Base-by-base conservation (phyloP, 768 basidiomycete species). In the Hygrocybe coccinea region DNA sequence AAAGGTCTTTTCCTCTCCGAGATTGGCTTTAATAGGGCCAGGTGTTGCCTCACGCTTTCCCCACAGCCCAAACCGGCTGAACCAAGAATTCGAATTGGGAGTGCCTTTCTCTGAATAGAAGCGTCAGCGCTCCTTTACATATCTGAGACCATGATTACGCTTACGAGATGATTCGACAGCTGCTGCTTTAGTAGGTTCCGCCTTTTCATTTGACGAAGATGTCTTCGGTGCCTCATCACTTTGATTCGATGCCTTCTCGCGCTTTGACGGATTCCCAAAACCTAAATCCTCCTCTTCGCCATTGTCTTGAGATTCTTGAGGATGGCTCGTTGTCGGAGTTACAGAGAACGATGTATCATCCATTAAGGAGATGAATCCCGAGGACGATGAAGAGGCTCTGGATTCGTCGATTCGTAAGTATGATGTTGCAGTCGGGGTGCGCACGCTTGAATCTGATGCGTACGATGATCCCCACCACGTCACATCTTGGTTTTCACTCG, bases 1-100 rank as follows among this genome's bases (percentile, higher is more conserved):
- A 74, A 98, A 95, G 24, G 84, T 76, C 17, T 70, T 92, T 66
- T 94, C 84, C 61, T 98, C 92, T 7, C 97, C 97, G 22, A 99
- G 81, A 62, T 87, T 98, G 17, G 95, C 97, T 66, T 85, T 89
- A 55, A 95, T 74, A 2, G 95, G 94, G 8, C 79, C 91, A 8
- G 84, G 75, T 5, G 75, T 62, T 14, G 86, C 85, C 15, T 77
- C 72, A 49, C 84, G 83, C 63, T 80, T 88, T 85, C 89, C 95
- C 74, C 86, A 84, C 35, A 88, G 79, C 21, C 14, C 50, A 51
- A 51, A 56, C 84, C 88, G 79, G 55, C 86, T 84, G 22, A 97
- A 70, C 95, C 95, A 97, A 2, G 85, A 84, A 11, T 84, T 76
- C 21, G 73, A 59, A 2, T 72, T 45, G 33, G 75, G 61, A 46